Conservation (phyloP, 192 early-diverging fungal genomes). For the Coemansia biformis region DNA sequence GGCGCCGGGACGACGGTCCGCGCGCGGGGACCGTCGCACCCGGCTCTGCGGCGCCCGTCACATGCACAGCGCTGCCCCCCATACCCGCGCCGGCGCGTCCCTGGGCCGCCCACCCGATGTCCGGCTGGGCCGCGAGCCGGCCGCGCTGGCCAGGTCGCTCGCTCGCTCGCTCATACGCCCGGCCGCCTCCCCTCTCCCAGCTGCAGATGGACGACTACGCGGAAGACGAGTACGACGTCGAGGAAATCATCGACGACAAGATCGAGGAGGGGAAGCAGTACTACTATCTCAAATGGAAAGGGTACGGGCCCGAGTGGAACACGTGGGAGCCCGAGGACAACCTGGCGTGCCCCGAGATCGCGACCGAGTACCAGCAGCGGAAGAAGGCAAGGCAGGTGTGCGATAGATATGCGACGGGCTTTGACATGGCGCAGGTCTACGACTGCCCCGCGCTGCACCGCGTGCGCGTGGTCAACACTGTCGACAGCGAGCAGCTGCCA, state of each 20-base stretch:
- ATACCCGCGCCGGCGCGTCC: too few relatives aligned
- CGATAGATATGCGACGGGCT: constrained; percentile 8
- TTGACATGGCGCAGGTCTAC: constrained; percentile 12
- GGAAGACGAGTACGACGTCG: constrained; percentile 18
- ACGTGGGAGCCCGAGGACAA: constrained; percentile 44
- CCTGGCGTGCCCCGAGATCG: constrained; percentile 19
- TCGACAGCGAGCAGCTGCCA: constrained; percentile 24
- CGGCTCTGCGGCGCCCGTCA: too few relatives aligned
- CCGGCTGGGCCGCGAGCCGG: too few relatives aligned
- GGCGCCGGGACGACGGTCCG: too few relatives aligned
- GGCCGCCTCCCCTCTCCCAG: too few relatives aligned
- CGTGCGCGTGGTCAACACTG: constrained; percentile 33
- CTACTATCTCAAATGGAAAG: constrained; percentile 39
- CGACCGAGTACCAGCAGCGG: constrained; percentile 6
- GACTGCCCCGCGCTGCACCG: constrained; percentile 20
- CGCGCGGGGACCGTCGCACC: too few relatives aligned
- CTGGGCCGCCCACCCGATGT: too few relatives aligned
- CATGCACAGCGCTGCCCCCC: too few relatives aligned
- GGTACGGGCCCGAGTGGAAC: constrained; percentile 22
- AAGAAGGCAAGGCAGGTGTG: not conserved
- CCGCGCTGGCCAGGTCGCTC: too few relatives aligned
- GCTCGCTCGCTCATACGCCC: too few relatives aligned
- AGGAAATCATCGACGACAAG: constrained; percentile 28
- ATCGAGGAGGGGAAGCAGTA: constrained; percentile 6
- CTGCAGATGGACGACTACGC: not conserved